Percentiles rank a stretch among this genome's conserved stretches.
phyloP scores from a whole-genome alignment of 2,329 filamentous ascomycete species.

The Xylariaceae sp. region DNA sequence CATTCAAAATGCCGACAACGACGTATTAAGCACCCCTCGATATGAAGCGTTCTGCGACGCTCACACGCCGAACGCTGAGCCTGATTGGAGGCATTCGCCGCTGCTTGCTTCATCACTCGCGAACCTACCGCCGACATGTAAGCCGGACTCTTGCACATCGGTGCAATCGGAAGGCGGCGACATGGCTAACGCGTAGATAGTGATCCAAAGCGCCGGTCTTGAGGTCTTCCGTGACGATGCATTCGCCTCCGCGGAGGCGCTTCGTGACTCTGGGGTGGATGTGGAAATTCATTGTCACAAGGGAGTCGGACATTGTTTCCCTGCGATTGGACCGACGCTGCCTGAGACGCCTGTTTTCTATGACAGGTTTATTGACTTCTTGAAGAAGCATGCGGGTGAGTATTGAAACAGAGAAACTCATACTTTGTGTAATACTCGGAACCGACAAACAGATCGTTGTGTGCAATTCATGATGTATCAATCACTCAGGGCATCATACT shows the following conservation, averaged over 20 bases:
- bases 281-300: constrained; percentile 10
- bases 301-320: constrained; percentile 19
- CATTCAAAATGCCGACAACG: constrained; percentile 14
- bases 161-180: neutral
- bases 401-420: no score
- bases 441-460: no score
- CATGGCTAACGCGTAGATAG: neutral
- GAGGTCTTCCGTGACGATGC: constrained; percentile 16
- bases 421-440: no score
- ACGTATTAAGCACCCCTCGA: constrained; percentile 8
- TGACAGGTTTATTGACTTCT: constrained; percentile 13
- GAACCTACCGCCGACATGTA: constrained; percentile 14
- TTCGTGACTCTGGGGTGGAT: constrained; percentile 7
- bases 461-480: no score
- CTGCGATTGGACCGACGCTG: constrained; percentile 2
- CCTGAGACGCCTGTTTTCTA: constrained; percentile 13
- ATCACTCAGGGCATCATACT: no score
- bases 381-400: constrained; percentile 12
- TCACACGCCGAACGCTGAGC: constrained; percentile 8
- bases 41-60: constrained; percentile 8
- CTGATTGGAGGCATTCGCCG: constrained; percentile 14
- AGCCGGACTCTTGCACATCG: neutral
- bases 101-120: constrained; percentile 10
- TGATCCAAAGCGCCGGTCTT: constrained; percentile 18
- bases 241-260: constrained; percentile 15